Base-by-base conservation (phyloP, 768 basidiomycete species). In the Suillus alpinus region DNA sequence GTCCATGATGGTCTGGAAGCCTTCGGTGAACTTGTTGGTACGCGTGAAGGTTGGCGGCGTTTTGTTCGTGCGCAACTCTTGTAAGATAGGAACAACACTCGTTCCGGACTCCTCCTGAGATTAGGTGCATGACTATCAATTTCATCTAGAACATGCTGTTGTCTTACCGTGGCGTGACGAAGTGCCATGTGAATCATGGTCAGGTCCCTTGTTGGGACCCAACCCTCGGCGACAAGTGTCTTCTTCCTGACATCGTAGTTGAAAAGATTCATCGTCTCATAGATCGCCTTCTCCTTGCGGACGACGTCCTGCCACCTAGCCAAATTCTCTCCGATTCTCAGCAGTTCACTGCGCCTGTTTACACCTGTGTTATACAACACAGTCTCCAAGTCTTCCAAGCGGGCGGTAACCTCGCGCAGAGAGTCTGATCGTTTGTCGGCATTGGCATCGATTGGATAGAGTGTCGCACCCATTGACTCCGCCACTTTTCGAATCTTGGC, bases 1-100 rank as follows among this genome's bases (percentile, higher is more conserved):
- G 74, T 99, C 97, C 88, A 99, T 97, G 76, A 99, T 95, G 40
- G 91, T 85, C 76, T 99, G 97, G 84, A 95, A 98, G 8, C 89
- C 96, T 67, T 92, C 91, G 1, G 97, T 98, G 69, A 99, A 96
- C 74, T 92, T 95, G 80, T 95, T 95, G 31, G 92, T 95, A 61
- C 94, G 86, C 65, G 92, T 86, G 82, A 91, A 99, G 1, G 97
- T 98, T 1, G 97, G 97, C 9, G 97, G 96, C 4, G 88, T 94
- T 78, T 93, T 94, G 76, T 80, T 86, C 32, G 95, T 98, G 65
- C 82, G 85, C 5, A 98, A 78, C 74, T 95, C 95, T 61, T 95
- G 90, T 44, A 98, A 76, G 62, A 99, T 94, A 9, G 96, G 94
- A 13, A 94, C 91, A 36, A 98, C 84, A 31, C 84, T 91, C 0